A percentile compares a stretch with the other conserved stretches of the same genome.
phyloP scores from a whole-genome alignment of 306 rosid species.

The Senna tora region DNA sequence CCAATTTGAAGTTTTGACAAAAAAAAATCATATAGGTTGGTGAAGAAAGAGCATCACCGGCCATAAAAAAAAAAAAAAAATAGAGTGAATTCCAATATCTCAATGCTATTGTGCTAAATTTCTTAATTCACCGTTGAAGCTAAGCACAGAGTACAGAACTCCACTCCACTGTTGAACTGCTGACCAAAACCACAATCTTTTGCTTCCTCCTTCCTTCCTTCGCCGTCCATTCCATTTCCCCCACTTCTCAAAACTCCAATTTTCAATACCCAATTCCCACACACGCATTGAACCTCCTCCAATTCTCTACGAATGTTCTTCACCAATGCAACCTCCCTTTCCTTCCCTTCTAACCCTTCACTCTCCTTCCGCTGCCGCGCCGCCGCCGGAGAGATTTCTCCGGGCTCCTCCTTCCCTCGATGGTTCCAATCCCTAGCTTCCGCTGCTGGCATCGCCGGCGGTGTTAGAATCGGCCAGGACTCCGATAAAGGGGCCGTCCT shows the following conservation, averaged over 20 bases:
- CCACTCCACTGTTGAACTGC: not conserved
- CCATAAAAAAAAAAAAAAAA: too few relatives aligned
- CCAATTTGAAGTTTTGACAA: too few relatives aligned
- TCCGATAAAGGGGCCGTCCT: slow-evolving; percentile 46
- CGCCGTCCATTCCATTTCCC: not conserved
- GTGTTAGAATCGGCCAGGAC: slow-evolving; percentile 49
- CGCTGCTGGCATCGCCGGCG: slow-evolving; percentile 47
- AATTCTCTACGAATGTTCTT: slow-evolving; percentile 59
- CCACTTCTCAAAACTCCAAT: not conserved
- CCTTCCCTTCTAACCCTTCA: slow-evolving; percentile 39
- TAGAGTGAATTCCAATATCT: too few relatives aligned
- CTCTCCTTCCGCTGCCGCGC: slow-evolving; percentile 53
- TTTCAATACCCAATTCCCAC: not conserved
- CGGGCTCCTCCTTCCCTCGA: slow-evolving; percentile 50
- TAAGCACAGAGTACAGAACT: not conserved
- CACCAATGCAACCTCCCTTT: slow-evolving; percentile 50
- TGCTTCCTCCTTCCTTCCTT: not conserved
- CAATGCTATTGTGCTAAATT: too few relatives aligned
- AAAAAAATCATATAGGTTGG: too few relatives aligned
- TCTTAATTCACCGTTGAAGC: too few relatives aligned
- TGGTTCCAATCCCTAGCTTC: slow-evolving; percentile 54
- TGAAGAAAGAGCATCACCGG: too few relatives aligned
- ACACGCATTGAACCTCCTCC: too few relatives aligned
- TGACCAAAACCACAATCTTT: not conserved
- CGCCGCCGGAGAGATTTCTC: slow-evolving; percentile 53